phyloP scores from a whole-genome alignment of 148 eudicot genomes.

The Polygonum aviculare region DNA sequence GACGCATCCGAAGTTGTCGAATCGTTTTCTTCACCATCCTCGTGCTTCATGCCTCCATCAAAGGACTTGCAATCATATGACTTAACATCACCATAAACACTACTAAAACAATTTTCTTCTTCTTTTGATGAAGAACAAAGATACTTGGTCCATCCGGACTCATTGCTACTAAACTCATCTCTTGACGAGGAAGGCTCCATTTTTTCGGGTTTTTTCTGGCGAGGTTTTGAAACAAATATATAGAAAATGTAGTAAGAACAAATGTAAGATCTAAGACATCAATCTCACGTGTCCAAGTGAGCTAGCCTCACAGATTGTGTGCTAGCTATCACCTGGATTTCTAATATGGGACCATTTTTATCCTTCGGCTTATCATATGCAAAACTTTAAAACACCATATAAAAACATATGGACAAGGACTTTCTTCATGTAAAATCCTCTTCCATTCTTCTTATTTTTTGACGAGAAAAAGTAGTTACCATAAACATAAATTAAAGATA shows the following conservation, averaged over 20 bases:
- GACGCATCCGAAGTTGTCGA: conserved; percentile 65
- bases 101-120: conserved; percentile 11
- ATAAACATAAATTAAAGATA: background rate
- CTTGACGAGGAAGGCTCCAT: background rate
- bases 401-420: background rate
- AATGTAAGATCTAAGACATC: conserved; percentile 1
- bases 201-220: background rate
- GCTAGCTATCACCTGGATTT: background rate
- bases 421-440: background rate
- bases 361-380: background rate
- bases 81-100: conserved; percentile 10
- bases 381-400: background rate
- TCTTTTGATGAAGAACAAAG: conserved; percentile 31
- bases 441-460: too few relatives aligned
- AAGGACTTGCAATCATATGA: too few relatives aligned
- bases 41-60: background rate
- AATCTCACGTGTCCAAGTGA: background rate
- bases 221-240: background rate
- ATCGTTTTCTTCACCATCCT: conserved; percentile 36
- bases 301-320: background rate
- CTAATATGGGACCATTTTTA: background rate
- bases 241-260: conserved; percentile 1
- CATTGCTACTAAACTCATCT: conserved; percentile 61
- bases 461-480: background rate
- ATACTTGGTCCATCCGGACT: conserved; percentile 84